Evolutionary conservation across 2,329 filamentous ascomycete genomes (phyloP), one percentile per base, ranked within the genome.

Genomic region (Penicillium expansum): DNA sequence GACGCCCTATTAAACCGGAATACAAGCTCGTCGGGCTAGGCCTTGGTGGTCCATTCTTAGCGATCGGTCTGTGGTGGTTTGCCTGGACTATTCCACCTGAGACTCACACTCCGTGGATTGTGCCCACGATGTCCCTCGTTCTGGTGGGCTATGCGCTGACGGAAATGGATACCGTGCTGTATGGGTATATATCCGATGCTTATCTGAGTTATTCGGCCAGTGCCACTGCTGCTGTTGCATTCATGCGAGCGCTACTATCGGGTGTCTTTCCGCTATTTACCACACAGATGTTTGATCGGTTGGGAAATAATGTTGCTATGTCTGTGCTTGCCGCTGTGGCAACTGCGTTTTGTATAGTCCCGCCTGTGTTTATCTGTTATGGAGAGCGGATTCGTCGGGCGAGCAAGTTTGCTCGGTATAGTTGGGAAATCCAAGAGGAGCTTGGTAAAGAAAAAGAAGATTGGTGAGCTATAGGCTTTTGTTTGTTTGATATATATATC

Each of bases 91-190:
- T 81, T 4, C 79, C 80, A 0, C 79, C 78, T 0, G 60, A 62
- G 3, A 61, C 71, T 1, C 57, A 62, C 14, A 39, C 74, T 0
- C 71, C 71, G 24, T 79, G 77, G 73, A 67, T 77, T 8, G 71
- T 76, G 2, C 73, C 77, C 3, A 74, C 75, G 5, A 48, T 76
- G 0, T 71, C 75, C 0, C 70, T 82, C 2, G 64, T 78, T 0
- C 65, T 77, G 3, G 71, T 81, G 9, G 80, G 80, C 0, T 82
- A 78, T 63, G 77, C 77, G 0, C 62, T 77, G 24, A 80, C 80
- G 16, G 80, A 82, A 55, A 73, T 80, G 42, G 75, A 75, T 18
- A 74, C 68, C 5, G 68, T 74, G 4, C 62, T 80, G 0, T 70
- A 72, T 1, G 77, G 76, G 1, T 80, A 80, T 48, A 66, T 80